Conservation (phyloP, 2,329 filamentous ascomycete genomes). For the Talaromyces rugulosus region DNA sequence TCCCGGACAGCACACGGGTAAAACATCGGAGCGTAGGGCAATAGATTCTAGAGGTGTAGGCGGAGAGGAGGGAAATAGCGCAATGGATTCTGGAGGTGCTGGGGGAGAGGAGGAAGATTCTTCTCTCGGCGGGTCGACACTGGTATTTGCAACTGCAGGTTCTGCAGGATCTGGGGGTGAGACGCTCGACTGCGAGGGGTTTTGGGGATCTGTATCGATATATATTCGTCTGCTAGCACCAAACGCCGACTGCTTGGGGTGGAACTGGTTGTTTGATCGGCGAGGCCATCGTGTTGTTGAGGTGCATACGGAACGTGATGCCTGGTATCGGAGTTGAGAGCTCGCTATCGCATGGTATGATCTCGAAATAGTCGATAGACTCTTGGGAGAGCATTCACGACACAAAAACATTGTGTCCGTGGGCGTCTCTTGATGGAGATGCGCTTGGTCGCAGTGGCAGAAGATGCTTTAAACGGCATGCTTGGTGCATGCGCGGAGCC, state of each 20-base stretch:
- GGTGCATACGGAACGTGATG: background rate
- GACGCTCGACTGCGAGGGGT: background rate
- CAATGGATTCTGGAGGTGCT: too few species aligned
- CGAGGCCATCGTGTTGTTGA: constrained; percentile 2
- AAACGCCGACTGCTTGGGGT: background rate
- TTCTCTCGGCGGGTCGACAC: background rate
- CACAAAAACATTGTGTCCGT: background rate
- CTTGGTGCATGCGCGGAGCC: constrained; percentile 6
- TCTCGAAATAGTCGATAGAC: constrained; percentile 2
- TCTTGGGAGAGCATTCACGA: background rate
- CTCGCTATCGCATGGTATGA: background rate
- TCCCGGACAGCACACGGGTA: constrained; percentile 57
- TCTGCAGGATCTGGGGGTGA: background rate
- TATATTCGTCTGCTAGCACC: background rate
- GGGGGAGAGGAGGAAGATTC: background rate
- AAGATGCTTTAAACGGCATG: background rate
- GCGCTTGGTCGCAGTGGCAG: background rate
- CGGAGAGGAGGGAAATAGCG: background rate
- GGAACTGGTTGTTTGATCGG: background rate
- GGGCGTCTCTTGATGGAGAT: background rate
- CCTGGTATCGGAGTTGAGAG: background rate
- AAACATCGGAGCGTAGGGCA: constrained; percentile 15
- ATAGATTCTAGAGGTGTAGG: constrained; percentile 13
- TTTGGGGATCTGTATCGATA: background rate
- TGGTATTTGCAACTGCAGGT: background rate